Evolutionary conservation across 2,329 filamentous ascomycete genomes (phyloP), one percentile per base, ranked within the genome.

Genomic region (Calycina herbarum): DNA sequence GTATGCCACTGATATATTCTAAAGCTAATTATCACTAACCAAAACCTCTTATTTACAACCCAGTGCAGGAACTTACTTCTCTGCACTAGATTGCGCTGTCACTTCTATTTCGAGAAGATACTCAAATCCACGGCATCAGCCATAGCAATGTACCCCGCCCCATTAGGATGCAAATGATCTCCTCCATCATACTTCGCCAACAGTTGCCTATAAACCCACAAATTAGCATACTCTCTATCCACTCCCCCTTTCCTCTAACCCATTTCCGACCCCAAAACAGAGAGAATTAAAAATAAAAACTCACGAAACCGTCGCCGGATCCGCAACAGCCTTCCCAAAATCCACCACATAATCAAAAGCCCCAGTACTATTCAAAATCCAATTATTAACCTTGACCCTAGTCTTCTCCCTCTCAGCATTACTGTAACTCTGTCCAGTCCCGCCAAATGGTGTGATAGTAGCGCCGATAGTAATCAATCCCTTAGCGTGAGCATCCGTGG

Each of bases 381-480:
- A 91, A 7, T 79, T 74, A 71, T 91, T 91, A 20, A 91, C 78
- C 24, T 78, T 78, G 70, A 83, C 78, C 57, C 88, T 76, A 1
- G 85, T 86, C 69, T 77, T 75, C 72, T 91, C 87, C 7, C 86
- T 77, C 48, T 80, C 76, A 0, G 83, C 79, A 67, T 82, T 77
- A 10, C 81, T 83, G 71, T 90, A 90, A 11, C 40, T 65, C 5
- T 80, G 80, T 8, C 77, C 76, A n/a, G 35, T 67, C 1, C 80
- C 80, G 7, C 77, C 76, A 68, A 91, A 90, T 0, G 87, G 88
- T 2, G 87, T 90, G 66, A 90, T 89, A 0, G 89, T 91, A 0
- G 85, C 87, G 0, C 80, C 87, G 70, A 89, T 87, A 8, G 88
- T 79, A 0, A 82, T 80, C 29, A 89, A 80, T 0, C 83, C 83